Evolutionary conservation across 2,329 filamentous ascomycete species (phyloP).

Genomic region (Xylaria multiplex): DNA sequence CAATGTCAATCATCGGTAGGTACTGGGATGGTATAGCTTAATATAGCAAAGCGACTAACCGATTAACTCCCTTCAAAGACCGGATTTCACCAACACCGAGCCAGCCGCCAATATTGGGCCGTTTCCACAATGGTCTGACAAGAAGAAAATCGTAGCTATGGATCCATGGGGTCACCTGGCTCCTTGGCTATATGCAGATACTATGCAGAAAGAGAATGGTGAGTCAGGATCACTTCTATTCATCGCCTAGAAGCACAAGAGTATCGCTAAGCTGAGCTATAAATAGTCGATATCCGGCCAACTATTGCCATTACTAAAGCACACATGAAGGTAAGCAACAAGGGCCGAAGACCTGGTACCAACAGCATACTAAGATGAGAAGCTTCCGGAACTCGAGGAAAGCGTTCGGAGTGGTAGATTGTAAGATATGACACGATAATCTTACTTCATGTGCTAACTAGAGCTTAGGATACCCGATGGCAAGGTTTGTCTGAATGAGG

Average conservation of each 20-base stretch:
- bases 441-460: constrained; percentile 27
- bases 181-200: constrained; percentile 83
- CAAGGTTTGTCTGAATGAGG: constrained; percentile 87
- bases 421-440: constrained; percentile 49
- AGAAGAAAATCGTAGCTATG: constrained; percentile 97
- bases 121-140: constrained; percentile 88
- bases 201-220: constrained; percentile 79
- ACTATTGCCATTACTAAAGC: constrained; percentile 93
- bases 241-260: neutral
- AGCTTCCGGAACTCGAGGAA: constrained; percentile 90
- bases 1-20: constrained; percentile 77
- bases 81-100: constrained; percentile 83
- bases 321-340: constrained; percentile 76
- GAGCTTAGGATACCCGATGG: constrained; percentile 72
- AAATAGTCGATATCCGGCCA: constrained; percentile 79
- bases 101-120: constrained; percentile 90
- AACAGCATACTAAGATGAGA: constrained; percentile 15
- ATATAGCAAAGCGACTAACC: constrained; percentile 25
- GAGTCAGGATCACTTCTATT: constrained; percentile 36
- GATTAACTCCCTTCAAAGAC: constrained; percentile 49
- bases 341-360: constrained; percentile 24
- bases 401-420: constrained; percentile 84
- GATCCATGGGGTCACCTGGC: constrained; percentile 91
- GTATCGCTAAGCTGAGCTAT: constrained; percentile 29
- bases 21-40: neutral